Evolutionary conservation across 1,284 basidiomycete genomes (phyloP).

Genomic region (Heterobasidion parviporum): DNA sequence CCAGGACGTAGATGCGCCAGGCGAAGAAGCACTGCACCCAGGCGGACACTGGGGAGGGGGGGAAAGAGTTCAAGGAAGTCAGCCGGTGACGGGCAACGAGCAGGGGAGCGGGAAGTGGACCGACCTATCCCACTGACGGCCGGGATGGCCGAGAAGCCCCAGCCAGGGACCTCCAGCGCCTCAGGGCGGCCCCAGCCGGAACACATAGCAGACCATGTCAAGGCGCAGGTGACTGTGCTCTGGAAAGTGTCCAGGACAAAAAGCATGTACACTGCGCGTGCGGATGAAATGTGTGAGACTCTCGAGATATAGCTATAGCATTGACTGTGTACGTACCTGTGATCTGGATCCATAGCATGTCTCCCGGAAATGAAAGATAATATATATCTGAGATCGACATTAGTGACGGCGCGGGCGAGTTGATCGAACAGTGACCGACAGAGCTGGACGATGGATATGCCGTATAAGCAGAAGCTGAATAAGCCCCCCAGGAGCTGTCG

Average conservation of each 20-base stretch:
- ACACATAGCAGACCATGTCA: conserved; percentile 9
- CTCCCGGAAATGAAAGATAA: too few species aligned
- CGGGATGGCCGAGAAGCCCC: conserved; percentile 7
- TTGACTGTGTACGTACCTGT: background rate
- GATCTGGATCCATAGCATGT: background rate
- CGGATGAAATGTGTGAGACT: too few species aligned
- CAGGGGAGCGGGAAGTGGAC: too few species aligned
- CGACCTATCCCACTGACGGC: conserved; percentile 1
- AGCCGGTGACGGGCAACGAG: too few species aligned
- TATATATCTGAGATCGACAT: background rate
- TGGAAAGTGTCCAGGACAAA: conserved; percentile 10
- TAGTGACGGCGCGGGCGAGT: background rate
- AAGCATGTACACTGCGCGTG: background rate
- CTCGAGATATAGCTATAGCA: too few species aligned
- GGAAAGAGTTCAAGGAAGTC: background rate
- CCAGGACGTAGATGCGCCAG: conserved; percentile 7
- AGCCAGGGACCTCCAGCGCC: conserved; percentile 4
- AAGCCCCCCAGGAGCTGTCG: background rate
- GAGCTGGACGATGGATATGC: background rate
- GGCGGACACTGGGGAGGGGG: conserved; percentile 1
- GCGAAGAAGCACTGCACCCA: conserved; percentile 9
- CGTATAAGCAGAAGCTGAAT: conserved; percentile 2
- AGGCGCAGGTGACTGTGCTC: conserved; percentile 7
- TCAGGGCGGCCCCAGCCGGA: conserved; percentile 7
- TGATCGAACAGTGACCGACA: background rate